Percentiles rank a stretch among this genome's conserved stretches.
These are phyloP conservation scores for Fibroporia radiculosa DNA, from an alignment of 768 basidiomycete genomes.

Conservation along the genomic window DNA sequence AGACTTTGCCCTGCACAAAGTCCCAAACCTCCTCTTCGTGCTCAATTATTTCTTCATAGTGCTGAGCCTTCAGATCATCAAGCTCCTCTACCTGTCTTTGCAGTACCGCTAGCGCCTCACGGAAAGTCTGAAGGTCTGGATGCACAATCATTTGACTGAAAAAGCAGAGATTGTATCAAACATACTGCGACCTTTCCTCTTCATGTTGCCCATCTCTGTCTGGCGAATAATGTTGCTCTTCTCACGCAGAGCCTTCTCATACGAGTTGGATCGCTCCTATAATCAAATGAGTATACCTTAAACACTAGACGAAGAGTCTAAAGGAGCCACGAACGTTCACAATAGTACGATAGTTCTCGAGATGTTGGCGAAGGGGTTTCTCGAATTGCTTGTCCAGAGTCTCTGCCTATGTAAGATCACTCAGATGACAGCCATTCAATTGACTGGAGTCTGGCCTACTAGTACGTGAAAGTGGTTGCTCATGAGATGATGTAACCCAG, in stretches of 20 bases:
- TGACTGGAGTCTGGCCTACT: constrained; percentile 34
- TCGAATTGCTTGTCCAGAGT: constrained; percentile 84
- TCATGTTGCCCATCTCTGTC: constrained; percentile 81
- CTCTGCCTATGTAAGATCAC: constrained; percentile 50
- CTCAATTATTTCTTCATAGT: constrained; percentile 84
- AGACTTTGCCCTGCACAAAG: constrained; percentile 81
- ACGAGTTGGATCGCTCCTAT: constrained; percentile 78
- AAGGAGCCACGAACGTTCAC: constrained; percentile 65
- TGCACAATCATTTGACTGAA: background rate
- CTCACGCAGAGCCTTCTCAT: constrained; percentile 75
- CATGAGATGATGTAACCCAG: constrained; percentile 86
- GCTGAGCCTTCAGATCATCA: constrained; percentile 74
- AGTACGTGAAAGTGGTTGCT: constrained; percentile 91
- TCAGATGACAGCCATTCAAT: background rate
- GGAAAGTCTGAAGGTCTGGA: constrained; percentile 83
- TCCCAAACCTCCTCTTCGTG: constrained; percentile 98
- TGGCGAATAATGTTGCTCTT: constrained; percentile 80
- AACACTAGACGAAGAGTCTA: background rate
- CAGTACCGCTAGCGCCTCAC: constrained; percentile 71
- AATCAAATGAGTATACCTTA: background rate
- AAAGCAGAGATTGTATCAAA: constrained; percentile 3
- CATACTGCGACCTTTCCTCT: constrained; percentile 79
- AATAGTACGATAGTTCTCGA: constrained; percentile 70
- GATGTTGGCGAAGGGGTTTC: constrained; percentile 76
- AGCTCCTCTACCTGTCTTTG: constrained; percentile 90